These are phyloP conservation scores for Fusarium secorum DNA, from an alignment of 2,329 filamentous ascomycete genomes.

Conservation along the genomic window DNA sequence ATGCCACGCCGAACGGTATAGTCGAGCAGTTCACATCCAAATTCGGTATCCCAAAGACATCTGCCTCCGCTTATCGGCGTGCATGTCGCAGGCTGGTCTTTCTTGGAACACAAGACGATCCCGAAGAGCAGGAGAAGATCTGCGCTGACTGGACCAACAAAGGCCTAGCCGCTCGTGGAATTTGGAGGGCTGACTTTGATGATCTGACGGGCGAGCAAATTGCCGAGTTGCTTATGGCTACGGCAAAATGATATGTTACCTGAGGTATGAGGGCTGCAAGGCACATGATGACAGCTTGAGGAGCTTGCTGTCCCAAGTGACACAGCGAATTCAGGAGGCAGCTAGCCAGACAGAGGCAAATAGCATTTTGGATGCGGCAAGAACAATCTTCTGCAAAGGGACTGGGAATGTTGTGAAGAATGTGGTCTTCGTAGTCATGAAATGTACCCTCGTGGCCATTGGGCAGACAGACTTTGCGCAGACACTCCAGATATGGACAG, in stretches of 20 bases:
- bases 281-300: no score
- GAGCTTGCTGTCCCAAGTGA: no score
- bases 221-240: not conserved
- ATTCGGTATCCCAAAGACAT: not conserved
- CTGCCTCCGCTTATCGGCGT: not conserved
- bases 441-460: no score
- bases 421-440: no score
- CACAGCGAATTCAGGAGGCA: no score
- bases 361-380: no score
- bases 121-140: not conserved
- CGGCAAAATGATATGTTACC: not conserved
- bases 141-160: not conserved
- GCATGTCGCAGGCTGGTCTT: not conserved
- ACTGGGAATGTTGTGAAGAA: no score
- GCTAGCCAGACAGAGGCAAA: no score
- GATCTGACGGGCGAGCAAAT: not conserved
- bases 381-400: no score
- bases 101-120: not conserved
- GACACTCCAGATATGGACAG: no score
- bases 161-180: not conserved
- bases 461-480: no score
- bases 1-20: not conserved
- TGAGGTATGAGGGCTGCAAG: no score
- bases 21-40: not conserved
- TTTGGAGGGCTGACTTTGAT: not conserved